Conservation (phyloP, 345 rosid genomes). For the Ceriops tagal region DNA sequence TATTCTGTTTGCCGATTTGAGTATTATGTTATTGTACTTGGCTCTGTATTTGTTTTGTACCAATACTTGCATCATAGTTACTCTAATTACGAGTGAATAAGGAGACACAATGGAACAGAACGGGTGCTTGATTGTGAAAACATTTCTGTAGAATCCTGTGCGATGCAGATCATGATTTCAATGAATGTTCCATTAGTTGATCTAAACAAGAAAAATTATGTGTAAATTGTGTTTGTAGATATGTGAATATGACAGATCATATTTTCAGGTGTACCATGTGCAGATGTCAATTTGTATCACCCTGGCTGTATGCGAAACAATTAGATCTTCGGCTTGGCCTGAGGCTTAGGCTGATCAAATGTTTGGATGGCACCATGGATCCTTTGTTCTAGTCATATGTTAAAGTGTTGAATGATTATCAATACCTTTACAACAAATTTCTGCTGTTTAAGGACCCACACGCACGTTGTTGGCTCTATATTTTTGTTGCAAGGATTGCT, state of each 20-base stretch:
- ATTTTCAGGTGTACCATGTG: neutral
- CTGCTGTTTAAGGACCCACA: no score
- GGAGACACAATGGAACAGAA: no score
- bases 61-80: no score
- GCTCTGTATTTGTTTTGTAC: conserved; percentile 1
- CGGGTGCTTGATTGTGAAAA: neutral
- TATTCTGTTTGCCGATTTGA: conserved; percentile 8
- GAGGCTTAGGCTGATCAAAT: neutral
- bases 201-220: neutral
- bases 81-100: no score
- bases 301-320: neutral
- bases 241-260: neutral
- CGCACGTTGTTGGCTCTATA: no score
- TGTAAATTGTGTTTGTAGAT: neutral
- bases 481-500: no score
- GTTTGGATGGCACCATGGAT: neutral
- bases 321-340: neutral
- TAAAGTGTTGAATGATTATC: no score
- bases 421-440: no score
- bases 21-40: neutral
- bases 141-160: neutral
- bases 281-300: neutral
- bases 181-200: neutral
- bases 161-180: neutral
- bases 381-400: neutral